These are phyloP conservation scores for Umbelopsis sp. DNA, from an alignment of 371 early-diverging fungal genomes.

Conservation along the genomic window DNA sequence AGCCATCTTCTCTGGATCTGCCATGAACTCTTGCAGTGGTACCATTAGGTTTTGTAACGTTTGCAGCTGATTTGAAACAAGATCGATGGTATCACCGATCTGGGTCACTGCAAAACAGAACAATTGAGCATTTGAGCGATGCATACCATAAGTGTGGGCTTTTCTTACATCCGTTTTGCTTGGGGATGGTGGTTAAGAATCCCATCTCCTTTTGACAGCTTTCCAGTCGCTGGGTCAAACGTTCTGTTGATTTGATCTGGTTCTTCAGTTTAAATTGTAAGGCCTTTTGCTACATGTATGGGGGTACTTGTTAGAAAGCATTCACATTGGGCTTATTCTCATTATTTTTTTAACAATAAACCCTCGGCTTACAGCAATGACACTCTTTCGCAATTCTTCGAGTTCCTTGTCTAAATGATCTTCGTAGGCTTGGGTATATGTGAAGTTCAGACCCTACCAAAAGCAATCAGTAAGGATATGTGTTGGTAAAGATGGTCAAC, in stretches of 20 bases:
- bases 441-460: neutral
- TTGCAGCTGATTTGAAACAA: slow-evolving; percentile 10
- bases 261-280: neutral
- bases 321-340: neutral
- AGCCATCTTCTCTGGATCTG: slow-evolving; percentile 12
- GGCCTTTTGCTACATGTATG: neutral
- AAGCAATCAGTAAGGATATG: neutral
- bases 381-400: slow-evolving; percentile 8
- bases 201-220: slow-evolving; percentile 9
- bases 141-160: neutral
- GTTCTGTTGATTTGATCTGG: neutral
- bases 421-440: slow-evolving; percentile 14
- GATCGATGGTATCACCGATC: neutral
- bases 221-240: slow-evolving; percentile 1
- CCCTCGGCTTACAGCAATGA: neutral
- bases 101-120: neutral
- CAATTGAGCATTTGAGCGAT: too few relatives aligned
- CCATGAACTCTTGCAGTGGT: slow-evolving; percentile 5
- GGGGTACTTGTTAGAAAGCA: neutral
- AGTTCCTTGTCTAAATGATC: slow-evolving; percentile 13
- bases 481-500: neutral
- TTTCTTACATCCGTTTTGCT: slow-evolving; percentile 12
- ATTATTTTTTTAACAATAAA: neutral
- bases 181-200: neutral
- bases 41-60: neutral